Percentiles rank a stretch among this genome's conserved stretches.
Conservation (phyloP, 1,139 yeast genomes). For the Lodderomyces oxycetoniae region DNA sequence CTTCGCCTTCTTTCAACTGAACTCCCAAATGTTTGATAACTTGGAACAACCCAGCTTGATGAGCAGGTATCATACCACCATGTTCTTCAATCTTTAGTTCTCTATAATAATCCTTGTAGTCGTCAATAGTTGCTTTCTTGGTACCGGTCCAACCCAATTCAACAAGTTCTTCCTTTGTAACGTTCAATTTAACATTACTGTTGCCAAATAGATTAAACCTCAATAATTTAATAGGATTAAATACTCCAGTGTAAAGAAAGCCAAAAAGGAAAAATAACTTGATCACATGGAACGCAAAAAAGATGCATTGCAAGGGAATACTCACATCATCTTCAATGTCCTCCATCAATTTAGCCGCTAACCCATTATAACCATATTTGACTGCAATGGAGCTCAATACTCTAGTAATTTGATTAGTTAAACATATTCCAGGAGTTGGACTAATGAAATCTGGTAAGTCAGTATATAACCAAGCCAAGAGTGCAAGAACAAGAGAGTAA, state of each 20-base stretch:
- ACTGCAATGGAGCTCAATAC: constrained; percentile 30
- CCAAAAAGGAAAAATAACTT: constrained; percentile 57
- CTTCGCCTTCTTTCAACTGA: constrained; percentile 69
- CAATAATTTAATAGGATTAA: constrained; percentile 58
- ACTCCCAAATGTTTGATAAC: constrained; percentile 59
- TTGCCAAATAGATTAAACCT: constrained; percentile 18
- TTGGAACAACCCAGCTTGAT: constrained; percentile 64
- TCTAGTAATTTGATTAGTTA: constrained; percentile 60
- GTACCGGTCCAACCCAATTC: constrained; percentile 91
- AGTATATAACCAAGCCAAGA: constrained; percentile 77
- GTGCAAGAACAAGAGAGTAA: constrained; percentile 38
- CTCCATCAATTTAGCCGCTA: constrained; percentile 44
- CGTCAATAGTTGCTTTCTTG: constrained; percentile 64
- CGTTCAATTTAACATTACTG: constrained; percentile 29
- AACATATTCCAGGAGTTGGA: constrained; percentile 88
- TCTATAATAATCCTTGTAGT: constrained; percentile 69
- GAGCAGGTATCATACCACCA: constrained; percentile 81
- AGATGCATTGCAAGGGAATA: constrained; percentile 55
- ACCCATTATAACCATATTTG: constrained; percentile 27
- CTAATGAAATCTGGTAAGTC: constrained; percentile 85
- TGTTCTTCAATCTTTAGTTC: constrained; percentile 56
- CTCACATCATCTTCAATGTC: constrained; percentile 43
- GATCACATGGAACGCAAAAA: constrained; percentile 65
- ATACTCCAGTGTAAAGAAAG: constrained; percentile 60
- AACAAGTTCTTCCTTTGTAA: constrained; percentile 54